Evolutionary conservation across 805 yeast genomes (phyloP), one percentile per base, ranked within the genome.

Genomic region (Candida coquimbonensis): DNA sequence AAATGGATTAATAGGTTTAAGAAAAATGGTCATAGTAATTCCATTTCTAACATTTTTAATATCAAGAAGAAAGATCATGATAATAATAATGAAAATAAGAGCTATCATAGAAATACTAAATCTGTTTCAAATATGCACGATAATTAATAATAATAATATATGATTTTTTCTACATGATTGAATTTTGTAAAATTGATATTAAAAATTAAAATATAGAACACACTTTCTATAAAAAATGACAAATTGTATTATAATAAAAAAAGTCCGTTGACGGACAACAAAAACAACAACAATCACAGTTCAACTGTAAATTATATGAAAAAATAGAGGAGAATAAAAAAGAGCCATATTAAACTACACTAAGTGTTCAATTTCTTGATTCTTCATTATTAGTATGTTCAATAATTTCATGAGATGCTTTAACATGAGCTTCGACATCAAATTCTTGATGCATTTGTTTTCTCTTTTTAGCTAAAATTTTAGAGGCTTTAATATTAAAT

Each of bases 401-500:
- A 38, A 59, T 52, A 36, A 59, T 59, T 46, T 59, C 62, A 47
- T 59, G 56, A 9, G 58, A 44, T 17, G 62, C 59, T 46, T 59
- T 59, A 21, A 44, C 52, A 21, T 51, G 48, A 40, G 45, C 47
- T 45, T 56, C 62, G 39, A 55, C 56, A 38, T 58, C 62, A 19
- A 52, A 25, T 21, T 49, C 44, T 38, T 49, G 48, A 37, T 49
- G 45, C 17, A 47, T 50, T 36, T 49, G 53, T 48, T 62, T 59
- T 49, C 63, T 61, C 59, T 77, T 72, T 48, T 72, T 69, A 36
- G 85, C 84, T 52, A 82, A 59, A 42, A 65, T 68, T 50, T 74
- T 64, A 1, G 87, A 78, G 38, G 77, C 77, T 57, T 78, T 81
- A 53, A 93, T 87, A 56, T 87, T 85, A 72, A 91, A 91, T 1